Conservation (phyloP, 441 rosid genomes). For the Croton laevigatus region DNA sequence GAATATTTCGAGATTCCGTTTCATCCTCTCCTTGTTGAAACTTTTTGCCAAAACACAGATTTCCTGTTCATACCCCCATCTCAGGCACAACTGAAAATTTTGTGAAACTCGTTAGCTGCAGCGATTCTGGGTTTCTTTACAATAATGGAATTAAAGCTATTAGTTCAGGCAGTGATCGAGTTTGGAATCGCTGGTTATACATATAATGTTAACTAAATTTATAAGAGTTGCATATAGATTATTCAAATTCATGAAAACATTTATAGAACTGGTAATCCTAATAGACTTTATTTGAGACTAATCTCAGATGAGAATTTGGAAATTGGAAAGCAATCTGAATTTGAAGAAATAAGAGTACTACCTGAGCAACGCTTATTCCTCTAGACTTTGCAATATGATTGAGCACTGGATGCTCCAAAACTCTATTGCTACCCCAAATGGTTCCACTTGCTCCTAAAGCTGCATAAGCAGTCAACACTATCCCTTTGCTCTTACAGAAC, state of each 20-base stretch:
- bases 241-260: too few relatives aligned
- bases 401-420: slow-evolving; percentile 34
- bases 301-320: too few relatives aligned
- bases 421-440: slow-evolving; percentile 41
- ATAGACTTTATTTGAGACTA: too few relatives aligned
- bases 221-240: too few relatives aligned
- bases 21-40: slow-evolving; percentile 52
- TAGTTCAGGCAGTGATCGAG: too few relatives aligned
- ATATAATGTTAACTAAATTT: too few relatives aligned
- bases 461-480: slow-evolving; percentile 36
- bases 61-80: slow-evolving; percentile 50
- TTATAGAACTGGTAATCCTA: too few relatives aligned
- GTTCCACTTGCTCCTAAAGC: slow-evolving; percentile 37
- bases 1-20: slow-evolving; percentile 43
- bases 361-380: slow-evolving; percentile 50
- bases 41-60: slow-evolving; percentile 42
- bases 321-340: too few relatives aligned
- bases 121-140: too few relatives aligned
- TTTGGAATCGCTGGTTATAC: too few relatives aligned
- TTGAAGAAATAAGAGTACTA: not conserved
- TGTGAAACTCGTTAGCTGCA: not conserved
- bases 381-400: slow-evolving; percentile 36
- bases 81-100: slow-evolving; percentile 27
- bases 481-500: slow-evolving; percentile 34
- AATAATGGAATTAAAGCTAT: too few relatives aligned